Conservation (phyloP, 805 yeast species). For the Cyberlindnera mississippiensis region DNA sequence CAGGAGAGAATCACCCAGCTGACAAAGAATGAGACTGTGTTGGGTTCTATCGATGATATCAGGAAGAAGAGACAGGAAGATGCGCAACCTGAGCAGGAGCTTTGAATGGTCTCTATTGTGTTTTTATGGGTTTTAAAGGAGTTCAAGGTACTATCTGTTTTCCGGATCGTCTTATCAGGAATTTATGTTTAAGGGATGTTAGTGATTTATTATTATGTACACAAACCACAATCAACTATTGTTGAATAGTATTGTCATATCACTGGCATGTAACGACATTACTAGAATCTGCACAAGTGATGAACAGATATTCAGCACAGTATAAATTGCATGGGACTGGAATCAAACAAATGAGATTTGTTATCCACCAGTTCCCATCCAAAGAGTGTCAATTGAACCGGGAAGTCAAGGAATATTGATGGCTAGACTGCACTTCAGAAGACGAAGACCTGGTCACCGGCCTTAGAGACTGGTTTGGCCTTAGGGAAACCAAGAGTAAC, state of each 20-base stretch:
- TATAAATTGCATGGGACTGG: no score
- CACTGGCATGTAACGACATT: no score
- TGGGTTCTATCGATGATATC: slow-evolving; percentile 51
- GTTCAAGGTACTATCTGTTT: no score
- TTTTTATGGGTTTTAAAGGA: background rate
- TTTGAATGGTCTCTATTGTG: background rate
- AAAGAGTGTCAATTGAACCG: background rate
- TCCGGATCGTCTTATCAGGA: no score
- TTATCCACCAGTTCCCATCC: no score
- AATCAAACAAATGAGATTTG: no score
- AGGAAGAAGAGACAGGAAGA: slow-evolving; percentile 33
- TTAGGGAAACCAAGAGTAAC: slow-evolving; percentile 69
- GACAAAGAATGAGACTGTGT: slow-evolving; percentile 65
- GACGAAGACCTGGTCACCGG: slow-evolving; percentile 87
- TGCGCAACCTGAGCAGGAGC: slow-evolving; percentile 1
- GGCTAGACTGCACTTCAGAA: slow-evolving; percentile 42
- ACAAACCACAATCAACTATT: no score
- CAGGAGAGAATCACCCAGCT: slow-evolving; percentile 36
- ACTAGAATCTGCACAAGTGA: no score
- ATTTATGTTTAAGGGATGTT: no score
- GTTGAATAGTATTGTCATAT: no score
- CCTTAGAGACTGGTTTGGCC: slow-evolving; percentile 84
- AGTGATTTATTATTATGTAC: no score
- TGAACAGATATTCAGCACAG: no score
- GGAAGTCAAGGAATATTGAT: background rate